Evolutionary conservation across 768 basidiomycete species (phyloP).

Genomic region (Polyporus arcularius): DNA sequence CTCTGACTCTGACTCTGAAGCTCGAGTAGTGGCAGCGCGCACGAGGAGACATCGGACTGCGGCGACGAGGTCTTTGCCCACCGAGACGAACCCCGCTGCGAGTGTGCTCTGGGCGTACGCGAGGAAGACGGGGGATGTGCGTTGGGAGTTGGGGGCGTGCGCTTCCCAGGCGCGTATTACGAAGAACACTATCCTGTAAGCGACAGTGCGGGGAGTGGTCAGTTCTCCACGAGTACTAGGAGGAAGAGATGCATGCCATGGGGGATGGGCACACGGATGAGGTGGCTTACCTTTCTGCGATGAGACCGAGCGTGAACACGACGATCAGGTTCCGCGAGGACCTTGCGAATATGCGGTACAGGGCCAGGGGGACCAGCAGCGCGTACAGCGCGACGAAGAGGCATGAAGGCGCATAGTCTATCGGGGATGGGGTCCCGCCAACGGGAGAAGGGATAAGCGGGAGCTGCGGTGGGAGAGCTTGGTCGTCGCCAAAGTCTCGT

Average conservation of each 20-base stretch:
- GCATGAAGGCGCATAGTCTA: constrained; percentile 29
- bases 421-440: constrained; percentile 1
- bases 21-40: neutral
- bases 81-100: constrained; percentile 3
- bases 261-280: neutral
- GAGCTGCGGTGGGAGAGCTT: neutral
- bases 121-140: neutral
- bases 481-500: neutral
- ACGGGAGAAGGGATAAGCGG: constrained; percentile 6
- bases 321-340: constrained; percentile 16
- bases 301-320: constrained; percentile 17
- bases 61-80: constrained; percentile 2
- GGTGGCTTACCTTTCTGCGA: constrained; percentile 20
- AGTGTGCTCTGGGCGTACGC: constrained; percentile 2
- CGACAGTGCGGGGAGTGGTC: neutral
- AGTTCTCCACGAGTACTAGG: neutral
- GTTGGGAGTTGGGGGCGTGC: neutral
- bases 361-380: constrained; percentile 14
- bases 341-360: constrained; percentile 15
- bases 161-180: neutral
- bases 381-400: constrained; percentile 25
- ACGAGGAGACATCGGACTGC: constrained; percentile 8
- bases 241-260: too few species aligned
- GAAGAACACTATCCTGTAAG: neutral
- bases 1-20: neutral